Evolutionary conservation across 1,139 yeast genomes (phyloP).

Genomic region (Trichomonascaceae sp.): DNA sequence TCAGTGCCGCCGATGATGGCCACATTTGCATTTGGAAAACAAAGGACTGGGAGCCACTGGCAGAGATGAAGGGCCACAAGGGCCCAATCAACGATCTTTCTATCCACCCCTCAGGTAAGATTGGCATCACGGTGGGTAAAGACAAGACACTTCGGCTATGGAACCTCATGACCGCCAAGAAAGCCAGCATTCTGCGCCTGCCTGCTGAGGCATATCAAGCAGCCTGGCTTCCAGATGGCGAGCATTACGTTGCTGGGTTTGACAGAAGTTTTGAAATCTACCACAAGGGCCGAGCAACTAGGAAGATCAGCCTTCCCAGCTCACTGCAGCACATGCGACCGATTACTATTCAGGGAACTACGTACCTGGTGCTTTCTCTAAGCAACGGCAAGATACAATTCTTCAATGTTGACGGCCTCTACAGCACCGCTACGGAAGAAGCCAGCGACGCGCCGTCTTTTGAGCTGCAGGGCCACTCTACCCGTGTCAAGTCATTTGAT

Average conservation of each 20-base stretch:
- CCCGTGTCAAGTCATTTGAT: conserved; percentile 61
- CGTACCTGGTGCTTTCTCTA: conserved; percentile 55
- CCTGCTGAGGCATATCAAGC: conserved; percentile 44
- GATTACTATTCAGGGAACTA: conserved; percentile 25
- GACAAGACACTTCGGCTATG: conserved; percentile 79
- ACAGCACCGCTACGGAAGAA: conserved; percentile 21
- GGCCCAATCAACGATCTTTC: conserved; percentile 59
- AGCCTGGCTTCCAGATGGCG: conserved; percentile 37
- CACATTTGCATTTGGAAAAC: conserved; percentile 87
- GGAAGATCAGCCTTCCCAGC: conserved; percentile 37
- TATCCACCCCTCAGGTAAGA: conserved; percentile 85
- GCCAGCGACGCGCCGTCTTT: conserved; percentile 23
- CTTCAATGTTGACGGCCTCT: conserved; percentile 26
- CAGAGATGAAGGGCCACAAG: conserved; percentile 74
- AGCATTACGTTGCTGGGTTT: conserved; percentile 63
- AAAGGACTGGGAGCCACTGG: conserved; percentile 92
- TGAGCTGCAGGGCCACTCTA: conserved; percentile 63
- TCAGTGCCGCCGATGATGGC: conserved; percentile 88
- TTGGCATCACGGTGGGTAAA: conserved; percentile 78
- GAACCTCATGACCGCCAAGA: conserved; percentile 96
- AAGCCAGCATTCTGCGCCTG: conserved; percentile 73
- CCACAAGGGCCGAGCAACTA: conserved; percentile 48
- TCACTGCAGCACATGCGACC: conserved; percentile 61
- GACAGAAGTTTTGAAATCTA: conserved; percentile 52
- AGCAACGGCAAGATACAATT: conserved; percentile 63